These are phyloP conservation scores for Trametes versicolor DNA, from an alignment of 1,284 basidiomycete genomes.

Conservation along the genomic window DNA sequence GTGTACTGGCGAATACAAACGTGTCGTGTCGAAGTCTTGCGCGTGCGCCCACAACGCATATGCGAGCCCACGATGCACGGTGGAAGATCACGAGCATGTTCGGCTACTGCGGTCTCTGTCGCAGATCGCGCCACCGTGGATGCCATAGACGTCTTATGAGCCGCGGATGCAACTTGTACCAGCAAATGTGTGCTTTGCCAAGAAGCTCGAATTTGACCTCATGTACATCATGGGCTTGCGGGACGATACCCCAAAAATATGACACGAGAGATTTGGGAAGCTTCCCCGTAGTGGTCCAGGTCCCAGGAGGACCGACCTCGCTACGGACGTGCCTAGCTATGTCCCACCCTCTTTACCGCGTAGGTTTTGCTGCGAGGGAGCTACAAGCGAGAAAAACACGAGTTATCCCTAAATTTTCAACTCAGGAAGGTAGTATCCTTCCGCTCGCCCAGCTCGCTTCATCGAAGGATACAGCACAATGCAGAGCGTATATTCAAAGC, in stretches of 20 bases:
- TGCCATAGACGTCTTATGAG: background rate
- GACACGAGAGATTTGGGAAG: no score
- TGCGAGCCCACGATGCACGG: background rate
- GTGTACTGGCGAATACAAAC: background rate
- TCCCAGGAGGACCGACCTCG: no score
- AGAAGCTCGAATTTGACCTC: background rate
- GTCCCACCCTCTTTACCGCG: no score
- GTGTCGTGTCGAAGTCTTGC: background rate
- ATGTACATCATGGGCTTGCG: no score
- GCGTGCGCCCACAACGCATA: background rate
- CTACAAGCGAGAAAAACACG: no score
- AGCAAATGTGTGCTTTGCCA: background rate
- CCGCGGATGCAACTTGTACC: background rate
- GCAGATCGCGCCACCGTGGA: constrained; percentile 6
- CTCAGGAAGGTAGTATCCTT: no score
- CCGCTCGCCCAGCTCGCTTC: no score
- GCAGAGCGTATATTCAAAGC: constrained; percentile 15
- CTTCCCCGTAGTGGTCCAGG: no score
- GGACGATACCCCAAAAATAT: no score
- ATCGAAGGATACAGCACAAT: background rate
- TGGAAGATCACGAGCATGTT: background rate
- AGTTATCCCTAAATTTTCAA: no score
- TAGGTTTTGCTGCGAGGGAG: no score
- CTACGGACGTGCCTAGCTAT: no score
- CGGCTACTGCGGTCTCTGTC: background rate